A percentile compares a stretch with the other conserved stretches of the same genome.
Conservation (phyloP, 2,329 filamentous ascomycete genomes). For the Cryphonectria nitschkei region DNA sequence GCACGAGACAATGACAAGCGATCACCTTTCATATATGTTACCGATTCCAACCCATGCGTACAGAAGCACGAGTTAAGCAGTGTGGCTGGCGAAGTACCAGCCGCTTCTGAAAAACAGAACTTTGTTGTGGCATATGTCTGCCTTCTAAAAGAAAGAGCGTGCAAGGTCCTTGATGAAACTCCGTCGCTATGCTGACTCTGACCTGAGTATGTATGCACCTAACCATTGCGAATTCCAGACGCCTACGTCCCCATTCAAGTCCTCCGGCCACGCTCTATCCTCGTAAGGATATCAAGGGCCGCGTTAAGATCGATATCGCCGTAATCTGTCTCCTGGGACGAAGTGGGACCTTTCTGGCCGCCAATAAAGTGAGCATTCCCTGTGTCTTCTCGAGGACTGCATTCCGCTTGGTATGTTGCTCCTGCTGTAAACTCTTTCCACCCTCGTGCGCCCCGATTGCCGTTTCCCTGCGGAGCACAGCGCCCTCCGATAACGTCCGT, state of each 20-base stretch:
- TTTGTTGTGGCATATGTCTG: background rate
- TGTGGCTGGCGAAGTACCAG: background rate
- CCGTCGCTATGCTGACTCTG: slow-evolving; percentile 8
- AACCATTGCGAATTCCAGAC: background rate
- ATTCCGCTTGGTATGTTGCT: background rate
- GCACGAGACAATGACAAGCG: background rate
- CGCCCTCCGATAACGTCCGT: background rate
- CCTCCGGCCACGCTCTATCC: slow-evolving; percentile 15
- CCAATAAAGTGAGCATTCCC: background rate
- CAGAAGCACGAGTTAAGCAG: background rate
- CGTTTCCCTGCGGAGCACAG: background rate
- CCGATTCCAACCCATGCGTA: background rate
- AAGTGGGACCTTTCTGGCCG: slow-evolving; percentile 19
- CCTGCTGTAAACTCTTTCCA: background rate
- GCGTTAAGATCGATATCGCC: slow-evolving; percentile 36
- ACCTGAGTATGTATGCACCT: background rate
- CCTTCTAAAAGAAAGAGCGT: background rate
- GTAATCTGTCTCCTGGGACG: slow-evolving; percentile 39
- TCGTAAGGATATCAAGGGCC: slow-evolving; percentile 19
- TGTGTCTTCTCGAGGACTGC: background rate
- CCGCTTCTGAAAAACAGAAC: background rate
- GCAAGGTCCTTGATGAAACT: background rate
- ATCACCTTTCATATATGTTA: background rate
- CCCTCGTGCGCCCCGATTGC: background rate
- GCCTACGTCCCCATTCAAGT: slow-evolving; percentile 12